Conservation (phyloP, 805 yeast species). For the Wilhelminamyces savonicus region DNA sequence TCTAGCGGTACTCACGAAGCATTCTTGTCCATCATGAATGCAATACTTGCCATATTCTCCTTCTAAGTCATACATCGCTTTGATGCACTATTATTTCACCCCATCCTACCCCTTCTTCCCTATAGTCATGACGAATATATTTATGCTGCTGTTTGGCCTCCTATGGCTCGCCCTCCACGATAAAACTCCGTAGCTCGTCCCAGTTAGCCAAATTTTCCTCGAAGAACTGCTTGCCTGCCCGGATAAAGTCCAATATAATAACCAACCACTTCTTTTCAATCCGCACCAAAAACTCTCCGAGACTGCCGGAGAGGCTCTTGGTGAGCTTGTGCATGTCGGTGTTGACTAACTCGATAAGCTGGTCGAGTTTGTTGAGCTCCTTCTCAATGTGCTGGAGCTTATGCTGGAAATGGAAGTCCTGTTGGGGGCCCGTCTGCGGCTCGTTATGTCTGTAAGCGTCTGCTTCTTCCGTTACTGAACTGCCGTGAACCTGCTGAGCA, state of each 20-base stretch:
- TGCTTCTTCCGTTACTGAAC: slow-evolving; percentile 21
- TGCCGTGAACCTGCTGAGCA: too few relatives aligned
- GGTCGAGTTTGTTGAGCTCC: slow-evolving; percentile 40
- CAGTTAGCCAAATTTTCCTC: slow-evolving; percentile 25
- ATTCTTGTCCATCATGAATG: too few relatives aligned
- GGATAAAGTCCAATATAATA: slow-evolving; percentile 32
- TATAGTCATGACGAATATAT: too few relatives aligned
- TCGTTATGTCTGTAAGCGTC: slow-evolving; percentile 5
- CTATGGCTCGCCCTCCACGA: too few relatives aligned
- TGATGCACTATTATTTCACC: too few relatives aligned
- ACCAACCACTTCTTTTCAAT: slow-evolving; percentile 37
- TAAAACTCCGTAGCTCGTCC: slow-evolving; percentile 23
- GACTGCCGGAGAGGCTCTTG: slow-evolving; percentile 34
- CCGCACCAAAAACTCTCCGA: slow-evolving; percentile 26
- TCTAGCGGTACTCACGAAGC: too few relatives aligned
- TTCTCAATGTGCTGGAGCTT: slow-evolving; percentile 30
- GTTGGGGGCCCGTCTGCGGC: background rate
- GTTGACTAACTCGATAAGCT: slow-evolving; percentile 38
- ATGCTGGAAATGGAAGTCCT: slow-evolving; percentile 15
- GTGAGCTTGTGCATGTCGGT: slow-evolving; percentile 41
- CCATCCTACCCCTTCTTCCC: too few relatives aligned
- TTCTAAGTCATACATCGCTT: too few relatives aligned
- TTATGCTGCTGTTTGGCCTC: too few relatives aligned
- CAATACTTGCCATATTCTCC: too few relatives aligned
- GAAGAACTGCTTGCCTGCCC: slow-evolving; percentile 27